phyloP scores from a whole-genome alignment of 176 grass and related monocot species.

The Leersia perrieri region DNA sequence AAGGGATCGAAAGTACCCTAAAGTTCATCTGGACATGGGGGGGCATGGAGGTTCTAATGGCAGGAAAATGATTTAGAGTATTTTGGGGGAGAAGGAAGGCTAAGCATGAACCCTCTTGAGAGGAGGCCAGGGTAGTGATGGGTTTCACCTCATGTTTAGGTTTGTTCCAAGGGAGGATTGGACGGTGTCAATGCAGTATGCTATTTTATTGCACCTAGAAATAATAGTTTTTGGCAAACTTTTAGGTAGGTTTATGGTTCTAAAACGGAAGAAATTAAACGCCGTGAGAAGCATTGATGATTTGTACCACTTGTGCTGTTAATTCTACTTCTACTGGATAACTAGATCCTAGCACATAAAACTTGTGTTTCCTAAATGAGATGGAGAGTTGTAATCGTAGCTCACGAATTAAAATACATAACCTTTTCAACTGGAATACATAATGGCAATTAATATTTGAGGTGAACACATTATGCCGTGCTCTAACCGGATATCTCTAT shows the following conservation, averaged over 20 bases:
- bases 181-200: neutral
- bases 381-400: neutral
- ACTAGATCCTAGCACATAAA: neutral
- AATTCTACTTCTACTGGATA: neutral
- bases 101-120: neutral
- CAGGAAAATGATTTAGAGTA: neutral
- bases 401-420: neutral
- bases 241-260: neutral
- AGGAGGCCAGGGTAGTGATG: neutral
- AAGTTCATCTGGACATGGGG: neutral
- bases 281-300: neutral
- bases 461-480: neutral
- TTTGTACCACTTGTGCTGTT: neutral
- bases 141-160: neutral
- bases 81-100: neutral
- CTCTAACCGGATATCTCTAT: neutral
- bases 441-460: neutral
- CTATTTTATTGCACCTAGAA: neutral
- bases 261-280: neutral
- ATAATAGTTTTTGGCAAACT: neutral
- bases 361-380: slow-evolving; percentile 1
- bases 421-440: neutral
- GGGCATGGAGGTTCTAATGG: neutral
- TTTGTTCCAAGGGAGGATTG: slow-evolving; percentile 10
- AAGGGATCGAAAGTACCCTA: no score